Percentiles rank a stretch among this genome's conserved stretches.
phyloP scores from a whole-genome alignment of 495 filamentous ascomycete genomes.

The Daldinia grandis region DNA sequence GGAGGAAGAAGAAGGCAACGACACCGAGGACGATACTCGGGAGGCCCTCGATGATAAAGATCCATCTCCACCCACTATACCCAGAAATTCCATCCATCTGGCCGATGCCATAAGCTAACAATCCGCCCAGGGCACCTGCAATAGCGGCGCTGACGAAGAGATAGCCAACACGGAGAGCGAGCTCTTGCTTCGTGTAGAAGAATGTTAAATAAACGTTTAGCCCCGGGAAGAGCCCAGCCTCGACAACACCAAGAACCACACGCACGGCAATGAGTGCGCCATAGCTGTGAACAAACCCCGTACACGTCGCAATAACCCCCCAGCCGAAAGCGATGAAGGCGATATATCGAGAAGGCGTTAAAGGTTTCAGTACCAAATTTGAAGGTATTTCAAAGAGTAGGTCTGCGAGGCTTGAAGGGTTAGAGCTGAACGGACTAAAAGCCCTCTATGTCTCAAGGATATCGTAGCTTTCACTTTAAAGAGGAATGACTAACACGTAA shows the following conservation, averaged over 20 bases:
- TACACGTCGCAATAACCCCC: slow-evolving; percentile 76
- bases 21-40: slow-evolving; percentile 72
- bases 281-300: slow-evolving; percentile 70
- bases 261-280: slow-evolving; percentile 59
- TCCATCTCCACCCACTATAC: slow-evolving; percentile 70
- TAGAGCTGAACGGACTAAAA: background rate
- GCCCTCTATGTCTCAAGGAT: background rate
- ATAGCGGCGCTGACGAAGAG: slow-evolving; percentile 80
- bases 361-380: slow-evolving; percentile 70
- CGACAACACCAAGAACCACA: slow-evolving; percentile 68
- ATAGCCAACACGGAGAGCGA: slow-evolving; percentile 77
- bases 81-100: slow-evolving; percentile 73
- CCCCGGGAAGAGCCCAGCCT: slow-evolving; percentile 77
- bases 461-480: background rate
- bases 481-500: slow-evolving; percentile 62
- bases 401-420: slow-evolving; percentile 40
- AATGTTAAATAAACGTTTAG: slow-evolving; percentile 75
- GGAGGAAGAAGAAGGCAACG: slow-evolving; percentile 67
- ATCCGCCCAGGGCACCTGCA: slow-evolving; percentile 77
- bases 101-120: slow-evolving; percentile 77
- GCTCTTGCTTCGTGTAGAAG: slow-evolving; percentile 77
- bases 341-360: slow-evolving; percentile 73
- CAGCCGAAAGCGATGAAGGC: slow-evolving; percentile 69
- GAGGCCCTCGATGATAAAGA: slow-evolving; percentile 77
- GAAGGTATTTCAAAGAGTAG: slow-evolving; percentile 68